Conservation (phyloP, 176 grass and related monocot species). For the Oryza australiensis region DNA sequence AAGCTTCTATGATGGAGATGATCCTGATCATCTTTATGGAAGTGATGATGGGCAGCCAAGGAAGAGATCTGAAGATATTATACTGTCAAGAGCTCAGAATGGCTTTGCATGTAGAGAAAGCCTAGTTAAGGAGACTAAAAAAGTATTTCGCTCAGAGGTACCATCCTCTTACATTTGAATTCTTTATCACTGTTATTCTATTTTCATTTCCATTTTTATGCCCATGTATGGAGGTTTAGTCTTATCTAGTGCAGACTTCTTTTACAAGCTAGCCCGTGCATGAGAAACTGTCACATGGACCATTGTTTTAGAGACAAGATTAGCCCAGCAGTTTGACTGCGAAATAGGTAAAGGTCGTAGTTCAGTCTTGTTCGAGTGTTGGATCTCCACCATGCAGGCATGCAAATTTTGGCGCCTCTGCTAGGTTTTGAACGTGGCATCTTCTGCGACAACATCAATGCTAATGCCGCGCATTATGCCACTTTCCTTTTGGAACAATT, state of each 20-base stretch:
- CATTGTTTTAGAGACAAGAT: neutral
- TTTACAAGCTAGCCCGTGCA: neutral
- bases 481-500: slow-evolving; percentile 13
- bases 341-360: neutral
- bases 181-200: neutral
- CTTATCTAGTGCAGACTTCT: neutral
- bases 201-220: neutral
- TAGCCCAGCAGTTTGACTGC: neutral
- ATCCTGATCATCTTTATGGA: slow-evolving; percentile 34
- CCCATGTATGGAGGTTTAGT: neutral
- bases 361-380: neutral
- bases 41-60: slow-evolving; percentile 34
- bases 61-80: slow-evolving; percentile 69
- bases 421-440: neutral
- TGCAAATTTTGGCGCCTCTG: neutral
- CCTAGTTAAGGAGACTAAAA: slow-evolving; percentile 64
- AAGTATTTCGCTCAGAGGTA: slow-evolving; percentile 65
- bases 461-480: neutral
- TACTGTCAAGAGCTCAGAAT: slow-evolving; percentile 46
- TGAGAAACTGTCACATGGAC: neutral
- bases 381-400: neutral
- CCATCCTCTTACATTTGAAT: neutral
- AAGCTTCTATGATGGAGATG: slow-evolving; percentile 60
- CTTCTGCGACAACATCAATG: neutral
- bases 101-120: slow-evolving; percentile 70